Evolutionary conservation across 495 filamentous ascomycete genomes (phyloP).

Genomic region (Xylaria grammica): DNA sequence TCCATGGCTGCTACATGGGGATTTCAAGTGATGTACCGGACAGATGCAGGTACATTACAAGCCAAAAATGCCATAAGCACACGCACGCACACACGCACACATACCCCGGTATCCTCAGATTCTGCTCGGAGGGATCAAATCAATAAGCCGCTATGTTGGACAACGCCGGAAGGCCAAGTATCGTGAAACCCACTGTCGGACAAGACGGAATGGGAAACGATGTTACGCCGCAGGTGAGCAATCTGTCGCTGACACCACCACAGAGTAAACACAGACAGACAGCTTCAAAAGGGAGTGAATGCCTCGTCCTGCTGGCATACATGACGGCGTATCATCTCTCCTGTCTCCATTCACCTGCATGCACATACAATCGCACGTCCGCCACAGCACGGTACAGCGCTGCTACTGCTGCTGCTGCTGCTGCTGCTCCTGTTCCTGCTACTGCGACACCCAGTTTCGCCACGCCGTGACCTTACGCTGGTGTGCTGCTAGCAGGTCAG

Average conservation of each 20-base stretch:
- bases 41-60: no score
- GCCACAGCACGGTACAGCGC: constrained; percentile 5
- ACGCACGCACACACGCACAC: no score
- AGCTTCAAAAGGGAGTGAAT: constrained; percentile 6
- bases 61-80: no score
- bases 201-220: constrained; percentile 8
- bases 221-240: constrained; percentile 24
- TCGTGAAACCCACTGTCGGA: constrained; percentile 20
- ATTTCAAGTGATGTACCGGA: no score
- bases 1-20: no score
- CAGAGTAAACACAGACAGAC: constrained; percentile 1
- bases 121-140: background rate
- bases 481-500: background rate
- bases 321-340: constrained; percentile 19
- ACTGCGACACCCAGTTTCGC: constrained; percentile 15
- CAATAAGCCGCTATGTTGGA: constrained; percentile 3
- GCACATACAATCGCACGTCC: constrained; percentile 4
- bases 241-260: background rate
- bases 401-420: no score
- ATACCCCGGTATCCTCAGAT: no score
- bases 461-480: constrained; percentile 27
- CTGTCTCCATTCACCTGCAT: constrained; percentile 22
- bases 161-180: background rate
- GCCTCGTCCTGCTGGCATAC: constrained; percentile 25
- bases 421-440: no score